Conservation (phyloP, 108 stramenopile species). For the Stephanodiscus triporus region DNA sequence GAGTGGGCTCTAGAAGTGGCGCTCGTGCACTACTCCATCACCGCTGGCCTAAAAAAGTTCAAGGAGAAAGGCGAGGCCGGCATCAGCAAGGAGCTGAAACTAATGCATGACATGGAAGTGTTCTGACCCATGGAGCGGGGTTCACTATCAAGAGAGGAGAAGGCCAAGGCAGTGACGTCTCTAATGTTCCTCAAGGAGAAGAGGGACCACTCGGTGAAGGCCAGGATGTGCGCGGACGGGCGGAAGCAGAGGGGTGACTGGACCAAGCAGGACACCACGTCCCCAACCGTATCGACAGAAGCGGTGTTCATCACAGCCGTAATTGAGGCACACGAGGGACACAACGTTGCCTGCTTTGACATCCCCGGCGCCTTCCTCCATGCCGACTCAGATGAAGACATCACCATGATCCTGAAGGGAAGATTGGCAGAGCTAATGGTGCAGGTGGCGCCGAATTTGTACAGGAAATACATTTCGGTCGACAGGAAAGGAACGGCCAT, state of each 20-base stretch:
- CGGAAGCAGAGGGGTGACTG: slow-evolving; percentile 17
- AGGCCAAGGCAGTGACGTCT: slow-evolving; percentile 31
- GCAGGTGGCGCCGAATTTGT: no score
- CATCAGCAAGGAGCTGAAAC: slow-evolving; percentile 45
- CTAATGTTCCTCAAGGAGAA: no score
- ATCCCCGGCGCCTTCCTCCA: no score
- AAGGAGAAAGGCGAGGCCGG: slow-evolving; percentile 34
- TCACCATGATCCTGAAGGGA: no score
- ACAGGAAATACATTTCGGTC: no score
- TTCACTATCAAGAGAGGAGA: slow-evolving; percentile 29
- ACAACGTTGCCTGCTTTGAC: slow-evolving; percentile 8
- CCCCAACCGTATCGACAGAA: no score
- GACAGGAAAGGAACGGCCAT: no score
- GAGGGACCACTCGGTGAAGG: no score
- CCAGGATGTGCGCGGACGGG: slow-evolving; percentile 44
- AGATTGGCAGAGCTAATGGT: no score
- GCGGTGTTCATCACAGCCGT: slow-evolving; percentile 9
- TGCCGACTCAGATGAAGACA: no score
- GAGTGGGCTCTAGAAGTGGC: neutral
- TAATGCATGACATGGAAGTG: slow-evolving; percentile 37
- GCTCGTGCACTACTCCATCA: no score
- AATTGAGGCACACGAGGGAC: neutral
- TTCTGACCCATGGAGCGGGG: slow-evolving; percentile 29
- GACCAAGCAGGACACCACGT: slow-evolving; percentile 15
- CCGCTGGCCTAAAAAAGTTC: no score